Base-by-base conservation (phyloP, 2,329 filamentous ascomycete genomes). In the Lachnellula willkommii region DNA sequence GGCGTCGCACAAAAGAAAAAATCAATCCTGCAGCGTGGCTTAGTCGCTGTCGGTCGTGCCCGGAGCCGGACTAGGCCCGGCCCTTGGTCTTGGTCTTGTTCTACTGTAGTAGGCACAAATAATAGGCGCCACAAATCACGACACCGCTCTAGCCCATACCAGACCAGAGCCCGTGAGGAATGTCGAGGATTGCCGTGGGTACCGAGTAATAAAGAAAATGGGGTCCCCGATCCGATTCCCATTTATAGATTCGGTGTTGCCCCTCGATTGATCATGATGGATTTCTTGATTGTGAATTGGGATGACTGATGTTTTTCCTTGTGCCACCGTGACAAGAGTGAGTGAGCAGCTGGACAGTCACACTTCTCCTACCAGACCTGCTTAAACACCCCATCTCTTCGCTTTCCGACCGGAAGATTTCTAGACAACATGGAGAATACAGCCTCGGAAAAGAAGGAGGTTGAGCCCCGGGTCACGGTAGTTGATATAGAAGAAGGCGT, bases 401-500 rank as follows among this genome's bases (percentile, higher is more conserved):
- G 3, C n/a, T 12, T 12, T 20, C 4, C n/a, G 9, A 12, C 28
- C 28, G 9, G 9, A 32, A 32, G 2, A 20, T 11, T 24, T 24
- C 8, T n/a, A 45, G 20, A 12, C 11, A 24, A 20, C 42, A 45
- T 45, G 42, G 12, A 20, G 20, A 24, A 45, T 2, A 45, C n/a
- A 22, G 12, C 12, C 6, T 15, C 20, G 12, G 20, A 45, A 9
- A 45, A 26, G 20, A 14, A n/a, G 40, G 40, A 24, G 17, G 5
- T 17, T 20, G 22, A 45, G 20, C 42, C 42, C 5, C n/a, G 46
- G 48, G 40, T 58, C 3, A 50, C 43, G 7, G 39, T 55, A 11
- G 49, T 50, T 8, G 51, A 50, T 15, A 45, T 58, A 12, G 56
- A 58, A 55, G 56, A 58, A 47, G 48, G 48, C 37, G 7, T 15